Conservation (phyloP, 2,329 filamentous ascomycete species). For the Colletotrichum trifolii region DNA sequence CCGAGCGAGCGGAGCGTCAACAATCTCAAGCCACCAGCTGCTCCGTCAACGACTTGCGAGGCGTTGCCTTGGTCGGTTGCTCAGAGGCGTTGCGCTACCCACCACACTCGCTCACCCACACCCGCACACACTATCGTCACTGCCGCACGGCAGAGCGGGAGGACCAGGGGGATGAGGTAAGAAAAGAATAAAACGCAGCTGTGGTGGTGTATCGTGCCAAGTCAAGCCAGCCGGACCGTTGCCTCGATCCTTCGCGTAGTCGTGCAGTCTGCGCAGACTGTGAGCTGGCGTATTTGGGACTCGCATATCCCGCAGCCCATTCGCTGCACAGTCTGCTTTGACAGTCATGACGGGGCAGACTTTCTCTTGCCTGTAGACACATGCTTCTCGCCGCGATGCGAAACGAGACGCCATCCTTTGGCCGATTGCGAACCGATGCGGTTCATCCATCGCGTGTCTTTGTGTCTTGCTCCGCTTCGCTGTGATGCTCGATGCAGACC, state of each 20-base stretch:
- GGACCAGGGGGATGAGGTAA: conserved; percentile 1
- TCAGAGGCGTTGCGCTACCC: not conserved
- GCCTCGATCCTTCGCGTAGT: too few relatives aligned
- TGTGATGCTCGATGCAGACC: too few relatives aligned
- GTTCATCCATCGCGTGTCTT: too few relatives aligned
- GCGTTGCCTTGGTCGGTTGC: not conserved
- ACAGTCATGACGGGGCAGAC: conserved; percentile 29
- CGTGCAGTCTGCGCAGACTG: too few relatives aligned
- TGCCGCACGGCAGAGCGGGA: not conserved
- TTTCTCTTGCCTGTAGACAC: conserved; percentile 15
- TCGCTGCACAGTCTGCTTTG: conserved; percentile 27
- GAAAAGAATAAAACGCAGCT: not conserved
- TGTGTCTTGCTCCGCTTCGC: too few relatives aligned
- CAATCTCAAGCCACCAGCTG: conserved; percentile 18
- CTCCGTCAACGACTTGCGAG: not conserved
- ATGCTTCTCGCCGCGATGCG: conserved; percentile 6
- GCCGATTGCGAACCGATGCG: not conserved
- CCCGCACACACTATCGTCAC: too few relatives aligned
- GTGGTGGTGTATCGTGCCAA: too few relatives aligned
- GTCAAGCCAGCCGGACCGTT: too few relatives aligned
- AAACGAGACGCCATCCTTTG: conserved; percentile 15
- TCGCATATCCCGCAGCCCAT: too few relatives aligned
- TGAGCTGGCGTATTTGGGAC: too few relatives aligned
- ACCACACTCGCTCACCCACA: too few relatives aligned
- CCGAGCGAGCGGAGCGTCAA: conserved; percentile 20